phyloP scores from a whole-genome alignment of 371 early-diverging fungal species.

The Rhizomucor pusillus region DNA sequence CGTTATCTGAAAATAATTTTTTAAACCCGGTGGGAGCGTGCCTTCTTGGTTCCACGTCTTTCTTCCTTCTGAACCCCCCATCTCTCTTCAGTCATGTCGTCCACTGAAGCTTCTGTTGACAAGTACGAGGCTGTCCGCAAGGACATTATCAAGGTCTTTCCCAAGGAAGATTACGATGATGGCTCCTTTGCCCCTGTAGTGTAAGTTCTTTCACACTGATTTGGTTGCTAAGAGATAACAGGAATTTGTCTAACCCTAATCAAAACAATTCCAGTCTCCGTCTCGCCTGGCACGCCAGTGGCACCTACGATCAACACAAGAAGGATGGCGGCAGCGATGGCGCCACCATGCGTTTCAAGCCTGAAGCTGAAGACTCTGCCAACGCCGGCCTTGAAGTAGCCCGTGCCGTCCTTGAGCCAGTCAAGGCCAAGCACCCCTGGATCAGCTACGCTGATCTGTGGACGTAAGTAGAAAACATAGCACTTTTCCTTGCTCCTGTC shows the following conservation, averaged over 20 bases:
- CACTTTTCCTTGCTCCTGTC: background rate
- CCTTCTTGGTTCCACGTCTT: too few relatives aligned
- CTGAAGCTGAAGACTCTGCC: slow-evolving; percentile 74
- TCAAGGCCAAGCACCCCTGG: slow-evolving; percentile 71
- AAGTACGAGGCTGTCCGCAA: slow-evolving; percentile 51
- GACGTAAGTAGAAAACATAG: slow-evolving; percentile 59
- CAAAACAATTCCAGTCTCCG: slow-evolving; percentile 50
- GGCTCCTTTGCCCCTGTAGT: slow-evolving; percentile 82
- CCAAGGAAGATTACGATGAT: slow-evolving; percentile 75
- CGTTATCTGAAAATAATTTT: too few relatives aligned
- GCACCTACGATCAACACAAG: slow-evolving; percentile 71
- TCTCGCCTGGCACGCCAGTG: slow-evolving; percentile 84
- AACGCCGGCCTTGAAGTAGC: slow-evolving; percentile 80
- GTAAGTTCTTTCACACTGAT: slow-evolving; percentile 24
- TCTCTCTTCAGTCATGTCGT: slow-evolving; percentile 27
- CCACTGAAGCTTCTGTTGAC: slow-evolving; percentile 38
- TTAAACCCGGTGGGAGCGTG: too few relatives aligned
- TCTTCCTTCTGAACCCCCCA: too few relatives aligned
- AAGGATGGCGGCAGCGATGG: slow-evolving; percentile 81
- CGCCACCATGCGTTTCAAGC: slow-evolving; percentile 70
- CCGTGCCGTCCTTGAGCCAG: slow-evolving; percentile 67
- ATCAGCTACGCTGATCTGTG: slow-evolving; percentile 82
- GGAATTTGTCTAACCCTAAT: background rate
- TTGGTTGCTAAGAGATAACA: slow-evolving; percentile 3
- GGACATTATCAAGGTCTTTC: slow-evolving; percentile 60